Evolutionary conservation across 2,329 filamentous ascomycete genomes (phyloP).

Genomic region (Apiospora arundinis): DNA sequence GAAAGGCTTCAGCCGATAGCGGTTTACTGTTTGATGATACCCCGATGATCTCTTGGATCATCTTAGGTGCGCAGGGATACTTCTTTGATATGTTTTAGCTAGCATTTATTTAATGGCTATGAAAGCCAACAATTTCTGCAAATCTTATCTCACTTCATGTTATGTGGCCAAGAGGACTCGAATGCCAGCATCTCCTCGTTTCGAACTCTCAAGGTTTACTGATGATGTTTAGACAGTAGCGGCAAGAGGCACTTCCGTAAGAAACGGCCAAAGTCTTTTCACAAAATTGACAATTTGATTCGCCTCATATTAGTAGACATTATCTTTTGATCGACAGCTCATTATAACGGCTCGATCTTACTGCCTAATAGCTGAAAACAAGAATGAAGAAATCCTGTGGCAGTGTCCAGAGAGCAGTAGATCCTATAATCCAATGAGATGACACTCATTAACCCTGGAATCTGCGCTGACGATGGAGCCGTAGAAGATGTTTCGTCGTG

Average conservation of each 20-base stretch:
- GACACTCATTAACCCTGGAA: neutral
- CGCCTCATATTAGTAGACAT: neutral
- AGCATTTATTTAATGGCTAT: slow-evolving; percentile 6
- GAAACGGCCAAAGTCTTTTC: no score
- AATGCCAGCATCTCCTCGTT: neutral
- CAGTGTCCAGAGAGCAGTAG: neutral
- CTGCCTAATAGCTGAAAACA: neutral
- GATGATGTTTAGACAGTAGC: neutral
- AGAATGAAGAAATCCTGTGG: neutral
- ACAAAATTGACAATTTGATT: neutral
- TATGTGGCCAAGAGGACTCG: neutral
- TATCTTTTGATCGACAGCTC: neutral
- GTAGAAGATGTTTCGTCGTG: neutral
- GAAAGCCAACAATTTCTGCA: neutral
- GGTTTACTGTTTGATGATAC: slow-evolving; percentile 26
- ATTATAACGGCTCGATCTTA: neutral
- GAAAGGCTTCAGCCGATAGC: neutral
- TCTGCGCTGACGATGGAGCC: neutral
- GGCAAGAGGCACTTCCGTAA: neutral
- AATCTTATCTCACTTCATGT: neutral
- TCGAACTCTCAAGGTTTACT: neutral
- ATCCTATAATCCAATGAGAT: neutral
- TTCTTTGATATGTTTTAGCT: slow-evolving; percentile 22
- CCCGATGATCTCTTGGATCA: slow-evolving; percentile 21
- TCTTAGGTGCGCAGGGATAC: slow-evolving; percentile 5